These are phyloP conservation scores for Nematocida sp. DNA, from an alignment of 371 early-diverging fungal genomes.

Conservation along the genomic window DNA sequence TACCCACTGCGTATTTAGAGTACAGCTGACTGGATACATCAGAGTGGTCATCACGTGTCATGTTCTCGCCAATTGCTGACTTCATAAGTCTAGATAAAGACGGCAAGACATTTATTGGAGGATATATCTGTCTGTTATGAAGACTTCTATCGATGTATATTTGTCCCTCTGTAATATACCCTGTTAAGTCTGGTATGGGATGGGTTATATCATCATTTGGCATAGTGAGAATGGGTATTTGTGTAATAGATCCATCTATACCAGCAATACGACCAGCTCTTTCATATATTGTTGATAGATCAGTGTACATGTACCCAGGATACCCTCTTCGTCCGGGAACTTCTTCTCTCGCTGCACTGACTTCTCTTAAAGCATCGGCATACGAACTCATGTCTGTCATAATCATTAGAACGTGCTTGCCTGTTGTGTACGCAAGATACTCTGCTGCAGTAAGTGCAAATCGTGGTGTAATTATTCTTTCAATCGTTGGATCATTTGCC, in stretches of 20 bases:
- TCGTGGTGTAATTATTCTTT: conserved; percentile 99
- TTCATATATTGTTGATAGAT: conserved; percentile 98
- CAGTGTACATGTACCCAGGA: conserved; percentile 99
- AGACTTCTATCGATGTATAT: conserved; percentile 98
- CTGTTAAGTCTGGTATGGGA: conserved; percentile 99
- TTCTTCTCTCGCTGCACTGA: conserved; percentile 98
- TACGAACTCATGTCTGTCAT: conserved; percentile 99
- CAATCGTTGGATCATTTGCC: conserved; percentile 99
- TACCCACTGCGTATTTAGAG: conserved; percentile 99
- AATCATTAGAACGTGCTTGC: conserved; percentile 98
- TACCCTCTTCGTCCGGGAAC: conserved; percentile 99
- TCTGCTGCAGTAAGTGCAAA: conserved; percentile 98
- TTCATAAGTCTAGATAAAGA: conserved; percentile 99
- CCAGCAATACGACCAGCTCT: conserved; percentile 98
- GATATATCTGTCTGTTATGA: conserved; percentile 98
- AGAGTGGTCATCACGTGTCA: conserved; percentile 97
- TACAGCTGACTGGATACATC: conserved; percentile 99
- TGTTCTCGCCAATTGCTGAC: conserved; percentile 96
- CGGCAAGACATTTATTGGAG: conserved; percentile 98
- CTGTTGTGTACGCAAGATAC: conserved; percentile 98
- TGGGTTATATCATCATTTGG: conserved; percentile 99
- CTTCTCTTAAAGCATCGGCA: conserved; percentile 99
- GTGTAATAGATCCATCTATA: conserved; percentile 97
- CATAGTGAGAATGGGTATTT: conserved; percentile 99
- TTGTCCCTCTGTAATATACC: conserved; percentile 99